Evolutionary conservation across 2,329 filamentous ascomycete genomes (phyloP).

Genomic region (Tolypocladium pustulatum): DNA sequence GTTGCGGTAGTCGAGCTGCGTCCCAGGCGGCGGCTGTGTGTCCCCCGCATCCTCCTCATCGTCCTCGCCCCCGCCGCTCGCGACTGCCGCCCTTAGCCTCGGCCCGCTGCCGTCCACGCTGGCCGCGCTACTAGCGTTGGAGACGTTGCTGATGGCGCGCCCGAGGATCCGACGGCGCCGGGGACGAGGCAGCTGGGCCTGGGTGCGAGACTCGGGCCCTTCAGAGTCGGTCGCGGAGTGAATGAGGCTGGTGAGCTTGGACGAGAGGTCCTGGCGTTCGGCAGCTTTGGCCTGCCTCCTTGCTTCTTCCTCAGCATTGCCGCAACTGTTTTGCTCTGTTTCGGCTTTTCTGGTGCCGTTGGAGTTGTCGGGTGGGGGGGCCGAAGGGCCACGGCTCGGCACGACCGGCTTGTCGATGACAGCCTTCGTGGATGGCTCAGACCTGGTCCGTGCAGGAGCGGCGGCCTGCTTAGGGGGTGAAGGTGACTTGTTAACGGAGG

Average conservation of each 20-base stretch:
- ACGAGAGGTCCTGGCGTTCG: constrained; percentile 30
- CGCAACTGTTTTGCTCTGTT: constrained; percentile 4
- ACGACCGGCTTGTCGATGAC: constrained; percentile 1
- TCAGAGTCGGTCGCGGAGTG: constrained; percentile 12
- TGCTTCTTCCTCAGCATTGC: constrained; percentile 5
- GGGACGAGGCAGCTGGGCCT: constrained; percentile 10
- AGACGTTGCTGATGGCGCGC: constrained; percentile 47
- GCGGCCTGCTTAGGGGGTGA: constrained; percentile 17
- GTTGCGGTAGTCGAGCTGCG: constrained; percentile 44
- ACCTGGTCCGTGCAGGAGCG: constrained; percentile 20
- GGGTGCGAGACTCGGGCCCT: constrained; percentile 5
- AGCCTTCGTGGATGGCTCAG: constrained; percentile 21
- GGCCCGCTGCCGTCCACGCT: constrained; percentile 24
- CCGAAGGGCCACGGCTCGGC: constrained; percentile 3
- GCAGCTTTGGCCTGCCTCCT: constrained; percentile 20
- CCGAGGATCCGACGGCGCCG: constrained; percentile 43
- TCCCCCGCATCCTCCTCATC: constrained; percentile 11
- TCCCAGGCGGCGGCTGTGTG: constrained; percentile 29
- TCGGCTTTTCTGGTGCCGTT: constrained; percentile 2
- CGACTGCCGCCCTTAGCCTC: constrained; percentile 1
- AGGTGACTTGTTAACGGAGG: constrained; percentile 30
- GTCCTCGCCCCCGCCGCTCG: constrained; percentile 3
- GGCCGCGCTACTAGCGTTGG: constrained; percentile 35
- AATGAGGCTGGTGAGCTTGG: constrained; percentile 32
- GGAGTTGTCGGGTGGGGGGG: constrained; percentile 2